phyloP scores from a whole-genome alignment of 306 rosid genomes.

The Carpinus fangiana region DNA sequence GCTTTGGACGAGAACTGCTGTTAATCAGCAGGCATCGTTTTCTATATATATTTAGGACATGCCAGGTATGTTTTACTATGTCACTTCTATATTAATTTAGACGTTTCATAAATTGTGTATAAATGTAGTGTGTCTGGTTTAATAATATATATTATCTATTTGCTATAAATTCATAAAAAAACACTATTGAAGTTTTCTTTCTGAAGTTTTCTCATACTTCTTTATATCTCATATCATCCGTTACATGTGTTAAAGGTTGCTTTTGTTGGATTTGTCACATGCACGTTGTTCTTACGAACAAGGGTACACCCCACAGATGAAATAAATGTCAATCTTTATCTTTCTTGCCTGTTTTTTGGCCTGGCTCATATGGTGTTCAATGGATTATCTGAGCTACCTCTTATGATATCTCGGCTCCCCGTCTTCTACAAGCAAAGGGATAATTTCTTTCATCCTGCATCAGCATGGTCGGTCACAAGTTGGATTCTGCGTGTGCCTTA shows the following conservation, averaged over 20 bases:
- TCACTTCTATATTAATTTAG: neutral
- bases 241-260: conserved; percentile 58
- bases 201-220: neutral
- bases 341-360: conserved; percentile 79
- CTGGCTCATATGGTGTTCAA: conserved; percentile 89
- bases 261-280: conserved; percentile 72
- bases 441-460: conserved; percentile 80
- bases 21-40: conserved; percentile 68
- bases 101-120: neutral
- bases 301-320: conserved; percentile 67
- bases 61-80: conserved; percentile 54
- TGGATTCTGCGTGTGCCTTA: conserved; percentile 84
- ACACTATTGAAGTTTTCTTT: neutral
- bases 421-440: conserved; percentile 91
- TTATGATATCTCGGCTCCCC: conserved; percentile 79
- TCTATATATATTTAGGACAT: conserved; percentile 78
- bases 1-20: conserved; percentile 63
- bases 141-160: neutral
- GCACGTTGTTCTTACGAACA: conserved; percentile 67
- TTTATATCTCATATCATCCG: neutral
- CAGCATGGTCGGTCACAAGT: conserved; percentile 77
- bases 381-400: conserved; percentile 79
- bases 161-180: neutral
- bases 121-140: neutral
- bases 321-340: conserved; percentile 61